Evolutionary conservation across 441 rosid species (phyloP).

Genomic region (Gossypium laxum): DNA sequence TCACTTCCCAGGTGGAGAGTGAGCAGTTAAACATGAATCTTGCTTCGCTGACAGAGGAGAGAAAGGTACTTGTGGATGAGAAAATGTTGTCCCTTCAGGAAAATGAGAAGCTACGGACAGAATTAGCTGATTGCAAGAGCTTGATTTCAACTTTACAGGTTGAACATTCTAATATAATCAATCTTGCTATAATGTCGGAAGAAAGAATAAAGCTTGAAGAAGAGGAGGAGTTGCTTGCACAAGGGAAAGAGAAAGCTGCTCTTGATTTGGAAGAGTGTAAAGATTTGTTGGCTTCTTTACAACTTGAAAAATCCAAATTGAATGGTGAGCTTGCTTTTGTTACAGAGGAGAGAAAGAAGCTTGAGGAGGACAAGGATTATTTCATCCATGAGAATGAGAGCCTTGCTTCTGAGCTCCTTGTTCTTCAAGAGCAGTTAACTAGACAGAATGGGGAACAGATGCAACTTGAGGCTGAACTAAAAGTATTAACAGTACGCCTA

Average conservation of each 20-base stretch:
- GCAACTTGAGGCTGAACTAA: constrained; percentile 41
- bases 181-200: constrained; percentile 31
- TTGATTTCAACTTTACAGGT: constrained; percentile 43
- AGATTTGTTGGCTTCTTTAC: constrained; percentile 30
- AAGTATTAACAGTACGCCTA: constrained; percentile 32
- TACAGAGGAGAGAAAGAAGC: constrained; percentile 37
- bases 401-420: constrained; percentile 49
- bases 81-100: constrained; percentile 31
- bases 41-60: constrained; percentile 47
- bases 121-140: constrained; percentile 50
- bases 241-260: constrained; percentile 30
- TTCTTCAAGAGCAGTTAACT: constrained; percentile 47
- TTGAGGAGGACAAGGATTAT: constrained; percentile 40
- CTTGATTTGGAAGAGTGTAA: constrained; percentile 33
- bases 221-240: constrained; percentile 43
- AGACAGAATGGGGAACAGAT: constrained; percentile 30
- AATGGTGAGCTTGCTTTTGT: constrained; percentile 29
- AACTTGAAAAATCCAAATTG: constrained; percentile 39
- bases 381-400: constrained; percentile 42
- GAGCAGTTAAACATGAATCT: constrained; percentile 37
- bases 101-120: constrained; percentile 47
- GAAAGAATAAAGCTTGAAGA: constrained; percentile 46
- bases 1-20: constrained; percentile 43
- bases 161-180: constrained; percentile 40
- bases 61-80: constrained; percentile 38